Evolutionary conservation across 2,329 filamentous ascomycete species (phyloP), one percentile per base, ranked within the genome.

Genomic region (Aspergillus aculeatus): DNA sequence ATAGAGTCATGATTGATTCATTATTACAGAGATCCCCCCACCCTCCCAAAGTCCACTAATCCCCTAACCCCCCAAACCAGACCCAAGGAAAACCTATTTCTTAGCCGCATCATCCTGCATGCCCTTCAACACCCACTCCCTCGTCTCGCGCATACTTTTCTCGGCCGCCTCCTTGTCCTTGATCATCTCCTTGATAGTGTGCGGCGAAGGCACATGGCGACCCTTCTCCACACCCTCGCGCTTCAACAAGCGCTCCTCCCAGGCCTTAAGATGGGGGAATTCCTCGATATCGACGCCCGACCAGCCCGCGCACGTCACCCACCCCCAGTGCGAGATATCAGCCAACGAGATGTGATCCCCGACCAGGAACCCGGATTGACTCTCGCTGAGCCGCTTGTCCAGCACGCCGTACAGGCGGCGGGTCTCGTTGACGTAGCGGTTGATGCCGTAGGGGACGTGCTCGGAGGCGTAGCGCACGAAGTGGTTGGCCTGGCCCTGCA

Each of bases 401-500:
- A 96, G 79, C 21, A 92, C 88, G 54, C 86, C 82, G 78, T 95
- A 96, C 1, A 96, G 81, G 2, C 92, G 87, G n/a, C 88, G 83
- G 0, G 89, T 91, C 78, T 96, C 92, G 72, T 91, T 95, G 71
- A 83, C 80, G 78, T 96, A 96, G 51, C 92, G 85, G 70, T 90
- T 86, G 57, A 96, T 86, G 63, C 89, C 91, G 73, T 96, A 96
- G 69, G 88, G 81, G 68, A 96, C 94, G 73, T 84, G 86, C 73
- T 93, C 89, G 0, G 91, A 90, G 1, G 92, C 91, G 70, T 96
- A 96, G 58, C 90, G 85, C 51, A 80, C 80, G 77, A 96, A 96
- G 77, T 96, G 91, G 75, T 95, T 92, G 55, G 91, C 84, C 75
- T 96, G 91, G 49, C 86, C 89, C 71, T 94, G 90, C 90, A 93